Evolutionary conservation across 768 basidiomycete species (phyloP), one percentile per base, ranked within the genome.

Genomic region (Agaricus blazei): DNA sequence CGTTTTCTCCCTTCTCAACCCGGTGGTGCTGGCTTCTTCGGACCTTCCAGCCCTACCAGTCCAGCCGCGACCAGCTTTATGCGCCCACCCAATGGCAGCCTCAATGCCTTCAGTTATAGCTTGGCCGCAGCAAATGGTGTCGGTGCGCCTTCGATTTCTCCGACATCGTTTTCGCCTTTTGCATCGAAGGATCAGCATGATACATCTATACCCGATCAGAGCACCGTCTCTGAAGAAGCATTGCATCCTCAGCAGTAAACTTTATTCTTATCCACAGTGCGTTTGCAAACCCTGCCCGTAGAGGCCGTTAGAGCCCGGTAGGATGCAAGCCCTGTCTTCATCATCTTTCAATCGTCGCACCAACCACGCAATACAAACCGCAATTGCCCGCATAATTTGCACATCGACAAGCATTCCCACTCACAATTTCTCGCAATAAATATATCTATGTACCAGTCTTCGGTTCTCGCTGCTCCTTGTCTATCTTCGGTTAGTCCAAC

Each of bases 301-400:
- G 78, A 79, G 68, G 74, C 75, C 66, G 67, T 75, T 61, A 71
- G 73, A 67, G 75, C 72, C 62, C 67, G 34, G 72, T 60, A 76
- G 68, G 74, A 60, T 56, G 58, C n/a, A 54, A 51, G 49, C 47
- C 36, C 48, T 51, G 52, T 54, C 46, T 43, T 51, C 61, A 54
- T 52, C 57, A 59, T 63, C 56, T 57, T 52, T 57, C 54, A 59
- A 62, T 63, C 56, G 57, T 63, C 60, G 56, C 57, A 60, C 58
- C 64, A 61, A 58, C 54, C 56, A 60, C 14, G 38, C 57, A 59
- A 55, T 54, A 45, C 61, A 58, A 55, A 55, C 31, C 59, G 58
- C 56, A 62, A 52, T 58, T 5, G 37, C 37, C 56, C 48, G 42
- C 38, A 52, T 57, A 55, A 57, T 53, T 31, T 51, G 53, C 53